Percentiles rank a stretch among this genome's conserved stretches.
These are phyloP conservation scores for Diaporthe capsici DNA, from an alignment of 2,329 filamentous ascomycete genomes.

Conservation along the genomic window DNA sequence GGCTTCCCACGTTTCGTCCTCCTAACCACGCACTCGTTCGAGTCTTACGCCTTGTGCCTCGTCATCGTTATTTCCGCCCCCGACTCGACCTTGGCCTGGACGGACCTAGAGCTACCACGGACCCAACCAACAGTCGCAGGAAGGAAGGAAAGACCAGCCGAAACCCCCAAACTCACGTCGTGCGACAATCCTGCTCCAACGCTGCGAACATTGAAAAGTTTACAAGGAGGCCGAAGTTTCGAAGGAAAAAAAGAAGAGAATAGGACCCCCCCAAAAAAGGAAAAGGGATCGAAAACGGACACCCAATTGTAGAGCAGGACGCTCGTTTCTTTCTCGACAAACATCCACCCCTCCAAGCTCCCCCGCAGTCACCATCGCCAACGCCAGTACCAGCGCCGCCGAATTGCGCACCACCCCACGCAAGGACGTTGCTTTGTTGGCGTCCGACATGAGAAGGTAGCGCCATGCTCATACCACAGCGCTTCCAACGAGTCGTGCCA, in stretches of 20 bases:
- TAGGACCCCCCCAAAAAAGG: no score
- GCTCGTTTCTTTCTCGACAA: neutral
- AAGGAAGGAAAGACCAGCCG: slow-evolving; percentile 22
- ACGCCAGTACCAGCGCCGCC: neutral
- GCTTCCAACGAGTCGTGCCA: slow-evolving; percentile 42
- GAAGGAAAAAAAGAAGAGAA: neutral
- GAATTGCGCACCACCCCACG: neutral
- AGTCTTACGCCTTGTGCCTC: slow-evolving; percentile 16
- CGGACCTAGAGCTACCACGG: slow-evolving; percentile 1
- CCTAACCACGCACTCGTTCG: neutral
- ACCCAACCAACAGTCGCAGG: neutral
- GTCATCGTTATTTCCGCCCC: slow-evolving; percentile 22
- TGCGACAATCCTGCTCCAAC: slow-evolving; percentile 29
- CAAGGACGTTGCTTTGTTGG: neutral
- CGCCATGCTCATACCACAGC: slow-evolving; percentile 43
- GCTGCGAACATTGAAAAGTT: neutral
- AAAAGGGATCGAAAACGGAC: neutral
- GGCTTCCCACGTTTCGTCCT: slow-evolving; percentile 9
- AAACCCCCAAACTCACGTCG: slow-evolving; percentile 25
- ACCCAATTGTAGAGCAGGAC: neutral
- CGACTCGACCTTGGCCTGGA: neutral
- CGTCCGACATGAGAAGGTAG: slow-evolving; percentile 39
- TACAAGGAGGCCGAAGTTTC: neutral
- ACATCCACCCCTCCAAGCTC: slow-evolving; percentile 7
- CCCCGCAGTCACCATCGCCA: slow-evolving; percentile 25